Percentiles rank a stretch among this genome's conserved stretches.
Evolutionary conservation across 2,329 filamentous ascomycete genomes (phyloP).

Genomic region (Tolypocladium tundrense): DNA sequence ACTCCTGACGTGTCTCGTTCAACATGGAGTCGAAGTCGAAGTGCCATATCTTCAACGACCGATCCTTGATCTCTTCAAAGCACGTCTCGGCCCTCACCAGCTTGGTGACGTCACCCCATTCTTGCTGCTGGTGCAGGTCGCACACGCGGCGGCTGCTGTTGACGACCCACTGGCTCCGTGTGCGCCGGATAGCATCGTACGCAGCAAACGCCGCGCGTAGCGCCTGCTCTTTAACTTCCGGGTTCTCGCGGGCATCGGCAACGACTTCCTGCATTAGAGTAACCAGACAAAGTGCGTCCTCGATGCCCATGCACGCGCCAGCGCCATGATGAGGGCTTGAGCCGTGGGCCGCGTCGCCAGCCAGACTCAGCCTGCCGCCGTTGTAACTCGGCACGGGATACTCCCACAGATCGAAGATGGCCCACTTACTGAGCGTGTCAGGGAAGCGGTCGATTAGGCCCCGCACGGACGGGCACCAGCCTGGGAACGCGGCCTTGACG

Average conservation of each 20-base stretch:
- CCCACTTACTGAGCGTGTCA: slow-evolving; percentile 22
- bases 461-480: background rate
- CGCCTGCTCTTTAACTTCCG: background rate
- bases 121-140: slow-evolving; percentile 3
- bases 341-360: slow-evolving; percentile 55
- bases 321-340: slow-evolving; percentile 50
- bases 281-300: background rate
- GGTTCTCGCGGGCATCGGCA: background rate
- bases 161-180: slow-evolving; percentile 5
- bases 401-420: slow-evolving; percentile 35
- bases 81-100: background rate
- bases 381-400: slow-evolving; percentile 30
- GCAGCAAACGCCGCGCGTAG: background rate
- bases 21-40: slow-evolving; percentile 1
- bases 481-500: background rate
- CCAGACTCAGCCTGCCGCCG: slow-evolving; percentile 33
- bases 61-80: slow-evolving; percentile 3
- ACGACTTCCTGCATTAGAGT: background rate
- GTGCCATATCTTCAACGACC: slow-evolving; percentile 2
- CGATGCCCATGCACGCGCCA: slow-evolving; percentile 40
- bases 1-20: background rate
- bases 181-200: slow-evolving; percentile 3
- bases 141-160: slow-evolving; percentile 5
- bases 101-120: slow-evolving; percentile 1
- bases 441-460: background rate